Evolutionary conservation across 2,329 filamentous ascomycete species (phyloP).

Genomic region (Cladosporium sp.): DNA sequence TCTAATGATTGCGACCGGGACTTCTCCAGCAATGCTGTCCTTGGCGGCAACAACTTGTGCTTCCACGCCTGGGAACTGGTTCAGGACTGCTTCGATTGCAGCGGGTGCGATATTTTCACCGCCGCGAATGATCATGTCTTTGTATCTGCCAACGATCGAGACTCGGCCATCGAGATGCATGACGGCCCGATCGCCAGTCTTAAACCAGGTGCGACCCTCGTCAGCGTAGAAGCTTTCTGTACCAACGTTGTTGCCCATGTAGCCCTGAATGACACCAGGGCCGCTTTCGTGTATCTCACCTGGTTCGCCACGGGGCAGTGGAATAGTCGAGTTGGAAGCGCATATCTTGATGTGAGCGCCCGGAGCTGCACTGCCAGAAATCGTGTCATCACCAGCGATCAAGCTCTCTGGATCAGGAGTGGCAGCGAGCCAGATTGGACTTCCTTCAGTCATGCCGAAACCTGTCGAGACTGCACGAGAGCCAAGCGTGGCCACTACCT

Average conservation of each 20-base stretch:
- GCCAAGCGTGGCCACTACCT: neutral
- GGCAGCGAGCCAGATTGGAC: neutral
- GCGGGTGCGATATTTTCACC: constrained; percentile 18
- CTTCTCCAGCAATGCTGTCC: constrained; percentile 17
- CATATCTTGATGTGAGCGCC: neutral
- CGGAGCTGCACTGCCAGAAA: neutral
- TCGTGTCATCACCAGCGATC: neutral
- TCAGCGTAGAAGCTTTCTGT: constrained; percentile 14
- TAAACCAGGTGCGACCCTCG: constrained; percentile 11
- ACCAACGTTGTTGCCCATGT: constrained; percentile 2
- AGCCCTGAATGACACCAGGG: constrained; percentile 10
- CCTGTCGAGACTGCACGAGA: neutral
- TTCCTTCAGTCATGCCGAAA: constrained; percentile 1
- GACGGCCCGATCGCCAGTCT: constrained; percentile 17
- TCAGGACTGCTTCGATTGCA: constrained; percentile 14
- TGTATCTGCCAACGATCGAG: constrained; percentile 16
- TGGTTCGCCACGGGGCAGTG: constrained; percentile 11
- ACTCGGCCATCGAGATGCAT: constrained; percentile 14
- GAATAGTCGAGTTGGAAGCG: constrained; percentile 1
- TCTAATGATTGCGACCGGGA: constrained; percentile 18
- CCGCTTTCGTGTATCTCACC: neutral
- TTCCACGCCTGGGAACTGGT: neutral
- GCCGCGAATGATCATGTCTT: constrained; percentile 19
- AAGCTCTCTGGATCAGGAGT: neutral
- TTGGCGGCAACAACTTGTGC: constrained; percentile 18